Percentiles rank a stretch among this genome's conserved stretches.
phyloP scores from a whole-genome alignment of 176 grass and related monocot genomes.

The Oryza australiensis region DNA sequence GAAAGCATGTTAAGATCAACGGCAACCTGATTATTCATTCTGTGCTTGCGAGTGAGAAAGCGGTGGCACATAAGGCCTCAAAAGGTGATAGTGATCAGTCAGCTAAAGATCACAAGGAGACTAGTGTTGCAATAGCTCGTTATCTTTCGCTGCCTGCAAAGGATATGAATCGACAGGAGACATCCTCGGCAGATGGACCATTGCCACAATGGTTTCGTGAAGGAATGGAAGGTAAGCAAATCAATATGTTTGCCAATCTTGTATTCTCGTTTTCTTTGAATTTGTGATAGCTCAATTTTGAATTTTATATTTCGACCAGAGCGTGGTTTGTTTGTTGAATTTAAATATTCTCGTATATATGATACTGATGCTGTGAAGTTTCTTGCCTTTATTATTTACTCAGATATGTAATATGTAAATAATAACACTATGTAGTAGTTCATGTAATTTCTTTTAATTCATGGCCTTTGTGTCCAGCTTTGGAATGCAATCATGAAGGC shows the following conservation, averaged over 20 bases:
- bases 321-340: not conserved
- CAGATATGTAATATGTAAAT: not conserved
- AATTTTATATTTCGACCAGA: not conserved
- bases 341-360: not conserved
- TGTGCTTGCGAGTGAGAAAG: conserved; percentile 87
- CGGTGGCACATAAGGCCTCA: conserved; percentile 60
- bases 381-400: conserved; percentile 8
- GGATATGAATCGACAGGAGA: conserved; percentile 46
- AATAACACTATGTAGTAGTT: not conserved
- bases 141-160: conserved; percentile 53
- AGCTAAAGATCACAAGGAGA: conserved; percentile 55
- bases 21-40: conserved; percentile 98
- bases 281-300: not conserved
- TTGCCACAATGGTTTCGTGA: conserved; percentile 95
- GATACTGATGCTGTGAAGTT: not conserved
- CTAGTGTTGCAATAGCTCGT: conserved; percentile 58
- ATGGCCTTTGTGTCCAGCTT: not conserved
- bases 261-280: conserved; percentile 14
- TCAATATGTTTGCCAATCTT: not conserved
- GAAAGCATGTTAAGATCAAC: conserved; percentile 98
- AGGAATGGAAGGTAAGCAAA: conserved; percentile 95
- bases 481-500: not conserved
- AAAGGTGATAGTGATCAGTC: conserved; percentile 32
- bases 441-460: not conserved
- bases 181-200: conserved; percentile 55